These are phyloP conservation scores for Orbilia brochopaga DNA, from an alignment of 2,329 filamentous ascomycete species.

Conservation along the genomic window DNA sequence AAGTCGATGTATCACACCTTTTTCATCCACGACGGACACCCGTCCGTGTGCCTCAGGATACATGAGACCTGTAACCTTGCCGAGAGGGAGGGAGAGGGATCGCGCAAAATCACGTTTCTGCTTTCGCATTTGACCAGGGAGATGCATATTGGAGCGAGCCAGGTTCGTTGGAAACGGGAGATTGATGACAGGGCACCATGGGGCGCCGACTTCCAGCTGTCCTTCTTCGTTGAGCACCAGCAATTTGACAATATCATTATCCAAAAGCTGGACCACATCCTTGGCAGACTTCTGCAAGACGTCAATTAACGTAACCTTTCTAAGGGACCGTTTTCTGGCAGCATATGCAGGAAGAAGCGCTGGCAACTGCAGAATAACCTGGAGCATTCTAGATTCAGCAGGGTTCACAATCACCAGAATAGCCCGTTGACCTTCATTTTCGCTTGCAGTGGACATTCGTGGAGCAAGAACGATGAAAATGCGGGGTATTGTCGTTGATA, in stretches of 20 bases:
- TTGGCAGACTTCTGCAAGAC: constrained; percentile 48
- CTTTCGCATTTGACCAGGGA: constrained; percentile 53
- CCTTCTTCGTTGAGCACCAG: constrained; percentile 54
- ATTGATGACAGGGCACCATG: constrained; percentile 52
- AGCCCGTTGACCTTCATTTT: constrained; percentile 42
- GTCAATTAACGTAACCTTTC: constrained; percentile 49
- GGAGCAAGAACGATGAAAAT: constrained; percentile 44
- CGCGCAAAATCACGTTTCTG: constrained; percentile 54
- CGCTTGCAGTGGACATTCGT: constrained; percentile 43
- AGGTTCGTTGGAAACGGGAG: constrained; percentile 53
- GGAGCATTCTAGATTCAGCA: constrained; percentile 39
- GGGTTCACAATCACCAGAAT: constrained; percentile 48
- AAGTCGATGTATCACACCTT: constrained; percentile 53
- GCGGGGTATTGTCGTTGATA: constrained; percentile 39
- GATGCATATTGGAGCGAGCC: constrained; percentile 54
- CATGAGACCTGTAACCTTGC: constrained; percentile 50
- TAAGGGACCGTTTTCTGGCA: constrained; percentile 45
- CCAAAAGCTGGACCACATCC: constrained; percentile 54
- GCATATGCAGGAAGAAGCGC: constrained; percentile 61
- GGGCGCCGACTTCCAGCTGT: constrained; percentile 53
- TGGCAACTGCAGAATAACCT: constrained; percentile 46
- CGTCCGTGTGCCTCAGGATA: constrained; percentile 53
- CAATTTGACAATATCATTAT: constrained; percentile 52
- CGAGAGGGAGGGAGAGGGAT: constrained; percentile 53
- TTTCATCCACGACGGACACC: constrained; percentile 54